Evolutionary conservation across 495 filamentous ascomycete species (phyloP).

Genomic region (Cenococcum geophilum): DNA sequence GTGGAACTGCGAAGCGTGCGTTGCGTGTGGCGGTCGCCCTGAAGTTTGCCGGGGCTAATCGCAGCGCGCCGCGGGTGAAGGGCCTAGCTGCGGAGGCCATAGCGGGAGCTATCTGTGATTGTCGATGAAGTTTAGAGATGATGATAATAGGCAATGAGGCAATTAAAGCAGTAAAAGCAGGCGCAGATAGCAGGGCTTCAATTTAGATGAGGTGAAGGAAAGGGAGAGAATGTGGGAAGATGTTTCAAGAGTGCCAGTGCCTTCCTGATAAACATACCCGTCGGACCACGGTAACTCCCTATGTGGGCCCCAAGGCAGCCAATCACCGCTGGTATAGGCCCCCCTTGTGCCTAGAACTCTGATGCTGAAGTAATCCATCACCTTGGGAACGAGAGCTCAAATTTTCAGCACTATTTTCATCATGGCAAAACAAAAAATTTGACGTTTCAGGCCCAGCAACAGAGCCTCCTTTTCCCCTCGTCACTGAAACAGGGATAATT

Average conservation of each 20-base stretch:
- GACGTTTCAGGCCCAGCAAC: not conserved
- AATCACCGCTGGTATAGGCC: not conserved
- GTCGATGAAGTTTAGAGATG: not conserved
- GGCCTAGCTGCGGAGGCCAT: conserved; percentile 8
- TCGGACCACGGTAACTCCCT: not conserved
- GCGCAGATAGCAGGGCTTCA: no score
- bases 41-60: conserved; percentile 1
- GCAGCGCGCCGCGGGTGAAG: conserved; percentile 10
- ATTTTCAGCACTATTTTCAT: not conserved
- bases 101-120: not conserved
- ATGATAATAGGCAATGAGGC: not conserved
- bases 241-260: conserved; percentile 3
- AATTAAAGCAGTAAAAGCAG: not conserved
- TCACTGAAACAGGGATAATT: not conserved
- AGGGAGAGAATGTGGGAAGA: not conserved
- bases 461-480: not conserved
- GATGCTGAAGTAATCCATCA: not conserved
- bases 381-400: not conserved
- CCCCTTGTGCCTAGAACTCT: conserved; percentile 1
- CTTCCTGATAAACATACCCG: conserved; percentile 9
- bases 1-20: conserved; percentile 3
- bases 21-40: conserved; percentile 2
- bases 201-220: not conserved
- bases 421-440: not conserved
- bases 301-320: not conserved